Base-by-base conservation (phyloP, 2,329 filamentous ascomycete genomes). In the Scopulariopsis brevicaulis region DNA sequence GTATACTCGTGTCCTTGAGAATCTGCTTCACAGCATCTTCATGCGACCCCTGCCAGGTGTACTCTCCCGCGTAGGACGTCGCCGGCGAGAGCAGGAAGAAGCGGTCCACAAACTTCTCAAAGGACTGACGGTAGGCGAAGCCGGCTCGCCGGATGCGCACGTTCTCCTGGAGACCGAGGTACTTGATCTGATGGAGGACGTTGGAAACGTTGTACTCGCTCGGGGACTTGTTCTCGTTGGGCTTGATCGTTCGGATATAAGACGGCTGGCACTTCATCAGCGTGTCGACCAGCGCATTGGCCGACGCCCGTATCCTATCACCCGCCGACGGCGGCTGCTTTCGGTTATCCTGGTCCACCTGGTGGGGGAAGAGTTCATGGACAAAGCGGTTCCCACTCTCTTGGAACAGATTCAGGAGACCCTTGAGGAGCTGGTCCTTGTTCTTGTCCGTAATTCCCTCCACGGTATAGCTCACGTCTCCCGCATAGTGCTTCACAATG, bases 371-470 rank as follows among this genome's bases (percentile, higher is more conserved):
- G 0, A 99, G 70, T 0, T 83, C 85, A 67, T 96, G 93, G 11
- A 97, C 77, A 65, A 97, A 99, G 20, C 77, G 73, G 73, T 97
- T 97, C 59, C 84, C 81, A 67, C 91, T 96, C 63, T 84, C 83
- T 61, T 87, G 86, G 66, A 96, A 88, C 43, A 99, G 78, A 67
- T 90, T 93, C 56, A 97, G 80, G 50, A 99, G 77, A 64, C 96
- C 94, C 76, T 99, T 99, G 59, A 97, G 77, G 52, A 99, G 79
- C 72, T 95, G 90, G 68, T 99, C 94, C 78, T 97, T 99, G 78
- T 97, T 99, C 81, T 99, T 99, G 72, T 99, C 94, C 1, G 94
- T 99, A 77, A 99, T 99, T 60, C 94, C 94, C 59, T 96, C 90
- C 3, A 97, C 87, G 1, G 89, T 89, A 71, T 99, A 99, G 63